Evolutionary conservation across 2,329 filamentous ascomycete species (phyloP).

Genomic region (Penicillium sp.): DNA sequence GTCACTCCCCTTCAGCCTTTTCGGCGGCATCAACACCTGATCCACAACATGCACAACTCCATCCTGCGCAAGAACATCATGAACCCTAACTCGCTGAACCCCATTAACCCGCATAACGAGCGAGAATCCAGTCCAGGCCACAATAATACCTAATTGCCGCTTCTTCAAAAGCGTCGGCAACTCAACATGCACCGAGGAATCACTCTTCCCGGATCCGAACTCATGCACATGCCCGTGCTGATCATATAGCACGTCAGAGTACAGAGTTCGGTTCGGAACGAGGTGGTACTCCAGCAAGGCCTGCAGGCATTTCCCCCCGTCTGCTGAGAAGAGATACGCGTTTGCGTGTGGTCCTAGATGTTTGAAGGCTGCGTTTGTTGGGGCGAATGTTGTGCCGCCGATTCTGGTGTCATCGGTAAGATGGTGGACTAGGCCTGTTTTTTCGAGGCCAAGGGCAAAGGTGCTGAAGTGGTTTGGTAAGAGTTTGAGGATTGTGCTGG

Average conservation of each 20-base stretch:
- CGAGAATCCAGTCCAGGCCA: conserved; percentile 69
- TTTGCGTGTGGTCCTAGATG: conserved; percentile 74
- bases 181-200: conserved; percentile 50
- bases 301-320: conserved; percentile 74
- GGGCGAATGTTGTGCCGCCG: conserved; percentile 81
- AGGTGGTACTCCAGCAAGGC: conserved; percentile 81
- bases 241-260: conserved; percentile 74
- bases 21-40: conserved; percentile 76
- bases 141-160: conserved; percentile 71
- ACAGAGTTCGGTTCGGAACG: conserved; percentile 73
- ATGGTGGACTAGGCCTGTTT: conserved; percentile 70
- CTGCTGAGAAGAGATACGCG: conserved; percentile 81
- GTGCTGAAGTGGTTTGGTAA: conserved; percentile 77
- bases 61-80: conserved; percentile 75
- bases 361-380: conserved; percentile 78
- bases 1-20: conserved; percentile 41
- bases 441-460: conserved; percentile 72
- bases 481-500: conserved; percentile 66
- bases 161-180: conserved; percentile 73
- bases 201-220: conserved; percentile 42
- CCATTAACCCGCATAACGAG: conserved; percentile 77
- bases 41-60: conserved; percentile 81
- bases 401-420: conserved; percentile 55
- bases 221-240: conserved; percentile 44
- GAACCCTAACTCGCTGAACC: conserved; percentile 65